A percentile compares a stretch with the other conserved stretches of the same genome.
Evolutionary conservation across 257 asterid genomes (phyloP).

Genomic region (Solanum appendiculatum): DNA sequence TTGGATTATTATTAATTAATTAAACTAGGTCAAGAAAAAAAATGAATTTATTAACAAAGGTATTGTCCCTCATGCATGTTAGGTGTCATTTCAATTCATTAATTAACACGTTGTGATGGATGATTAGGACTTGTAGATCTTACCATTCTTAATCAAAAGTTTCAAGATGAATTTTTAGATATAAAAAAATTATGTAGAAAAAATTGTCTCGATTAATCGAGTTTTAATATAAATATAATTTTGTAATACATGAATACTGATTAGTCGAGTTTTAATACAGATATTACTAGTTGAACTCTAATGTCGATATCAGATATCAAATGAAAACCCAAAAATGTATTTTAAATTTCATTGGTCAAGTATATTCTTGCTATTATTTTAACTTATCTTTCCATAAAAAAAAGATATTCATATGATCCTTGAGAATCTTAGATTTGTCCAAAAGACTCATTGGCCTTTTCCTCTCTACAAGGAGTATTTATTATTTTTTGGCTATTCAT

Average conservation of each 20-base stretch:
- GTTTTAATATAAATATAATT: too few species aligned
- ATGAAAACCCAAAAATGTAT: not conserved
- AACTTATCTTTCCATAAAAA: not conserved
- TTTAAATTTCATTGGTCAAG: not conserved
- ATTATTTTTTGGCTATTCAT: not conserved
- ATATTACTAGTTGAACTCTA: too few species aligned
- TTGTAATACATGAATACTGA: fast-evolving
- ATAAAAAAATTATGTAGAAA: too few species aligned
- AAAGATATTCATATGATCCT: not conserved
- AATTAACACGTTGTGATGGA: not conserved
- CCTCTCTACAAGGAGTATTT: not conserved
- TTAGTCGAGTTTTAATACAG: not conserved
- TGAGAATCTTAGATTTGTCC: not conserved
- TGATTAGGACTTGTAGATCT: not conserved
- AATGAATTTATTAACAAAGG: not conserved
- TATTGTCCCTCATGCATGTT: not conserved
- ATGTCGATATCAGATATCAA: too few species aligned
- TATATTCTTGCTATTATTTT: not conserved
- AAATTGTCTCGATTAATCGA: too few species aligned
- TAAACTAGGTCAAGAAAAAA: not conserved
- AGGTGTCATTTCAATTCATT: not conserved
- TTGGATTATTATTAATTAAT: not conserved
- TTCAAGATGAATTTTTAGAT: fast-evolving
- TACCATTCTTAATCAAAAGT: too few species aligned
- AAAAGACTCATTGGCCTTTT: not conserved